Evolutionary conservation across 1,284 basidiomycete genomes (phyloP).

Genomic region (Rhodotorula sp.): DNA sequence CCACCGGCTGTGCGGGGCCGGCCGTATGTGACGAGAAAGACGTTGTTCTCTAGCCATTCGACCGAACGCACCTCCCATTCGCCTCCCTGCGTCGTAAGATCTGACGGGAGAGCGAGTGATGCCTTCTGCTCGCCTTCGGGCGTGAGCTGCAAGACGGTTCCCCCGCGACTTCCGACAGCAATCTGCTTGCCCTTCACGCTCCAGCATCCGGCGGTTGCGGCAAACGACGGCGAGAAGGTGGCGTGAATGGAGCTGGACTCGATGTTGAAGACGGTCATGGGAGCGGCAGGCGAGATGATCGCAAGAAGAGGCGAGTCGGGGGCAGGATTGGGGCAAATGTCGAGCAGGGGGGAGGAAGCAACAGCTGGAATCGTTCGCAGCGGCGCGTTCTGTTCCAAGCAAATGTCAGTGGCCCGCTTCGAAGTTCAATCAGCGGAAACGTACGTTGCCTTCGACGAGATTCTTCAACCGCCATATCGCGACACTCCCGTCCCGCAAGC

Average conservation of each 20-base stretch:
- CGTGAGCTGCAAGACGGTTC: conserved; percentile 54
- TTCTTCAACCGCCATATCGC: conserved; percentile 36
- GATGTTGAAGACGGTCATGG: conserved; percentile 29
- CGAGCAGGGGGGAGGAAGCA: background rate
- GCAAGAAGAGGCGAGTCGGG: conserved; percentile 6
- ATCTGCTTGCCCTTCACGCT: conserved; percentile 59
- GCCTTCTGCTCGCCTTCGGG: conserved; percentile 55
- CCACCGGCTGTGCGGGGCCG: conserved; percentile 33
- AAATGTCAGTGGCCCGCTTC: background rate
- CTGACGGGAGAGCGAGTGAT: conserved; percentile 49
- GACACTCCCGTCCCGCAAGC: conserved; percentile 32
- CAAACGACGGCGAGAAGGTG: conserved; percentile 13
- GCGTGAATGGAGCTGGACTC: conserved; percentile 19
- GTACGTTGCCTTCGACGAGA: conserved; percentile 33
- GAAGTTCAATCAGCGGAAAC: background rate
- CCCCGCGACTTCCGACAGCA: conserved; percentile 52
- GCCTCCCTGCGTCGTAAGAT: conserved; percentile 36
- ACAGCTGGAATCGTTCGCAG: background rate
- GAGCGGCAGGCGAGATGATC: conserved; percentile 10
- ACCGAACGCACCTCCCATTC: conserved; percentile 45
- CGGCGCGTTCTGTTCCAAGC: background rate
- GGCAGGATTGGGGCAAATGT: conserved; percentile 21
- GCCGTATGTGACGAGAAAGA: conserved; percentile 55
- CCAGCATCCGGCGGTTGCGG: conserved; percentile 51
- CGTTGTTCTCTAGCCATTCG: conserved; percentile 58